Conservation (phyloP, 108 stramenopile species). For the Skeletonema costatum region DNA sequence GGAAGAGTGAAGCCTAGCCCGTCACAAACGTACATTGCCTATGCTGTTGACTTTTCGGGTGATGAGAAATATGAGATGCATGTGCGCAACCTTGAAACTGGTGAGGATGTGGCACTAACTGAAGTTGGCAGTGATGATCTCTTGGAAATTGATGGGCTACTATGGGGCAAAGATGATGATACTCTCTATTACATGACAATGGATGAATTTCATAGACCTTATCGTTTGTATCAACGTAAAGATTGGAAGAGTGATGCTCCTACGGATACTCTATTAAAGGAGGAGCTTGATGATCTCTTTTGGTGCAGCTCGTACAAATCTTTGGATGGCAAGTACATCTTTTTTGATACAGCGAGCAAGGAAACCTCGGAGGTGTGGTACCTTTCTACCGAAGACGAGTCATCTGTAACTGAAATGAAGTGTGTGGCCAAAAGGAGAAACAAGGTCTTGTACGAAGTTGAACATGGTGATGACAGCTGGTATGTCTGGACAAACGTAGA, state of each 20-base stretch:
- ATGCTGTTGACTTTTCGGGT: constrained; percentile 87
- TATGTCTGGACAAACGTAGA: constrained; percentile 65
- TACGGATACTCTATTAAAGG: constrained; percentile 83
- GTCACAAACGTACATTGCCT: constrained; percentile 73
- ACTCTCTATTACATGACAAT: constrained; percentile 88
- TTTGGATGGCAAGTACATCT: constrained; percentile 65
- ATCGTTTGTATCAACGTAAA: constrained; percentile 60
- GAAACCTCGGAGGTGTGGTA: constrained; percentile 89
- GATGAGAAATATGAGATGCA: constrained; percentile 90
- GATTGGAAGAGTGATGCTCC: constrained; percentile 14
- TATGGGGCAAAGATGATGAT: constrained; percentile 84
- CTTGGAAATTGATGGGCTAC: constrained; percentile 64
- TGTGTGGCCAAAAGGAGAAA: constrained; percentile 68
- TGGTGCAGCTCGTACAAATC: constrained; percentile 60
- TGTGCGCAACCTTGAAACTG: constrained; percentile 75
- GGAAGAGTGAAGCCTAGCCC: constrained; percentile 77
- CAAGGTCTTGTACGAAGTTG: constrained; percentile 74
- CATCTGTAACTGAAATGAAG: constrained; percentile 32
- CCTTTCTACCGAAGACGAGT: constrained; percentile 62
- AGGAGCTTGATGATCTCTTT: constrained; percentile 79
- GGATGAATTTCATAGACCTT: constrained; percentile 81
- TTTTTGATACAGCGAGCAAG: constrained; percentile 57
- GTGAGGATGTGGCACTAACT: constrained; percentile 51
- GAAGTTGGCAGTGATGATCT: constrained; percentile 72
- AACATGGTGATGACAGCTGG: constrained; percentile 69